Conservation (phyloP, 345 rosid species). For the Brassica incana region DNA sequence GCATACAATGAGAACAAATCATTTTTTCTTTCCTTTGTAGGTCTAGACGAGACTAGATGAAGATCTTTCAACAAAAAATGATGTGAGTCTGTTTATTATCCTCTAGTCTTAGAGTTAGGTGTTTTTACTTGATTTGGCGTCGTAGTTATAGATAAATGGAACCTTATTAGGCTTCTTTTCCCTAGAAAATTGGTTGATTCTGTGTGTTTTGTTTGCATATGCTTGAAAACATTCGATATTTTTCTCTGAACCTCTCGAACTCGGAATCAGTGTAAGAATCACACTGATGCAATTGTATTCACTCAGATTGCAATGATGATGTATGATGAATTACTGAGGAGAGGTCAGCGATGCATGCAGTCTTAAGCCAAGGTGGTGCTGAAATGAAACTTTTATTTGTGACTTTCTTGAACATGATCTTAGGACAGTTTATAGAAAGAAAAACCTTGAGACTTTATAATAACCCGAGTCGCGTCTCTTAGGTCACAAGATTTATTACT, state of each 20-base stretch:
- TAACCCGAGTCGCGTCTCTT: constrained; percentile 17
- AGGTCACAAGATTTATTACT: neutral
- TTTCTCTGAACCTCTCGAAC: constrained; percentile 26
- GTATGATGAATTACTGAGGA: constrained; percentile 80
- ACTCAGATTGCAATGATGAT: constrained; percentile 98
- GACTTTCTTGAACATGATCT: constrained; percentile 22
- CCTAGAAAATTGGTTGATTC: neutral
- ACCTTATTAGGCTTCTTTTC: neutral
- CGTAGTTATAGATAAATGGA: neutral
- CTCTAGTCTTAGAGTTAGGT: constrained; percentile 39
- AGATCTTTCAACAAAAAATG: constrained; percentile 53
- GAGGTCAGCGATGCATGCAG: constrained; percentile 55
- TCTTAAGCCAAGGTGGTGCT: constrained; percentile 61
- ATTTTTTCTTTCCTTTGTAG: constrained; percentile 66
- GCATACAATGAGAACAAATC: constrained; percentile 41
- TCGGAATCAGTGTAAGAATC: constrained; percentile 28
- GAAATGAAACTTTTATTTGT: constrained; percentile 37
- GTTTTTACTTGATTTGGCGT: neutral
- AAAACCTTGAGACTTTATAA: constrained; percentile 21
- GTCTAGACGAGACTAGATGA: constrained; percentile 90
- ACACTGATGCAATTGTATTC: constrained; percentile 60
- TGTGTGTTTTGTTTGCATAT: constrained; percentile 3
- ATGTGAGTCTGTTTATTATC: constrained; percentile 47
- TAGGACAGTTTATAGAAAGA: constrained; percentile 30
- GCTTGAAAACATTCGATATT: constrained; percentile 11